A percentile compares a stretch with the other conserved stretches of the same genome.
Conservation (phyloP, 1,284 basidiomycete species). For the Schizophyllum amplum region DNA sequence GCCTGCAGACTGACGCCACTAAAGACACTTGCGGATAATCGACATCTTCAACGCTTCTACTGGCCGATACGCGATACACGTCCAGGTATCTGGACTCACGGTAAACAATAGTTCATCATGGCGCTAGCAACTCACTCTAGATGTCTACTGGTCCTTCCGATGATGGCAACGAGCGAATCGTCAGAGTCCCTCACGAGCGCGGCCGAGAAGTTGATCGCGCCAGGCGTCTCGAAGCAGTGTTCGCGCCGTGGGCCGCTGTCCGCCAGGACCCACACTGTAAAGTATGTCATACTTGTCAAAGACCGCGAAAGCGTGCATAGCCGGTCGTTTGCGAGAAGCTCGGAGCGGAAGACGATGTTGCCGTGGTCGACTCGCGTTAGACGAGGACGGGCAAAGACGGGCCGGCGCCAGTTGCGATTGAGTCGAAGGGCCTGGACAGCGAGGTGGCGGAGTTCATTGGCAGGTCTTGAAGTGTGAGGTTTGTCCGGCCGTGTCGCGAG, state of each 20-base stretch:
- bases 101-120: constrained; percentile 5
- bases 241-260: constrained; percentile 23
- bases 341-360: constrained; percentile 33
- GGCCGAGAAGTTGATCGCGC: constrained; percentile 26
- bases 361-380: constrained; percentile 27
- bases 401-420: constrained; percentile 42
- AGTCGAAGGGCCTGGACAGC: constrained; percentile 35
- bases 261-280: constrained; percentile 34
- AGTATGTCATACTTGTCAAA: constrained; percentile 15
- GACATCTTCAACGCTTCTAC: constrained; percentile 1
- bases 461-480: constrained; percentile 14
- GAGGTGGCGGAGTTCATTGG: constrained; percentile 17
- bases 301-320: constrained; percentile 36
- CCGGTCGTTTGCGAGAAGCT: constrained; percentile 37
- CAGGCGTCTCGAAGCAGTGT: constrained; percentile 26
- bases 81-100: constrained; percentile 1
- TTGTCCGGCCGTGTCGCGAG: constrained; percentile 5
- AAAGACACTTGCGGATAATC: constrained; percentile 6
- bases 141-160: constrained; percentile 14
- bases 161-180: constrained; percentile 24
- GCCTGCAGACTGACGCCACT: constrained; percentile 7
- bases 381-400: constrained; percentile 25
- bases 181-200: constrained; percentile 15
- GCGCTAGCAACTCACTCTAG: constrained; percentile 9
- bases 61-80: constrained; percentile 5